These are phyloP conservation scores for Acanthochlamys bracteata DNA, from an alignment of 106 monocot genomes.

Conservation along the genomic window DNA sequence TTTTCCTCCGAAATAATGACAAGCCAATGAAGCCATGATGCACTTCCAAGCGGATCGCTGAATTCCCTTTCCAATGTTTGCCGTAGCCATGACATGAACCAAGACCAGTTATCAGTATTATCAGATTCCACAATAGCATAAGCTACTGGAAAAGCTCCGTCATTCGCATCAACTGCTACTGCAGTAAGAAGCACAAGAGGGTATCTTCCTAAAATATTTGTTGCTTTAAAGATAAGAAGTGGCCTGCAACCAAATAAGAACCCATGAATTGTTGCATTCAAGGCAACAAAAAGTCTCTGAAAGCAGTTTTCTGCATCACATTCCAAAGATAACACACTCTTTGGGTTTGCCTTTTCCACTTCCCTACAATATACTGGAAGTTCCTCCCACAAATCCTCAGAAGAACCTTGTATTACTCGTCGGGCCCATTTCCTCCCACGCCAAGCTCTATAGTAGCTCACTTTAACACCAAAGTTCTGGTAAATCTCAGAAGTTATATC, in stretches of 20 bases:
- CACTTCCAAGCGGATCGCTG: background rate
- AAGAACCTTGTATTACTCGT: background rate
- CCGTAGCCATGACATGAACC: background rate
- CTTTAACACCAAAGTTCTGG: conserved; percentile 1
- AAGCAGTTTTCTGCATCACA: background rate
- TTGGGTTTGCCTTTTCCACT: background rate
- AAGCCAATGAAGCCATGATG: conserved; percentile 1
- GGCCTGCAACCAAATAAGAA: background rate
- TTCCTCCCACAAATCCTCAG: background rate
- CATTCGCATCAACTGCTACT: background rate
- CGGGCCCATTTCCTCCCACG: conserved; percentile 1
- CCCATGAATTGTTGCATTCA: conserved; percentile 1
- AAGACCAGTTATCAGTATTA: background rate
- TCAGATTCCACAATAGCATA: conserved; percentile 2
- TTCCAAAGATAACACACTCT: background rate
- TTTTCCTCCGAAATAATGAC: background rate
- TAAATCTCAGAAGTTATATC: background rate
- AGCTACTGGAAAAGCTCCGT: background rate
- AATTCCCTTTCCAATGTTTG: conserved; percentile 2
- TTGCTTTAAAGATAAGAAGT: conserved; percentile 2
- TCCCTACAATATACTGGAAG: conserved; percentile 1
- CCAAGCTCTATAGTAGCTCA: background rate
- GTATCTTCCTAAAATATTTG: conserved; percentile 2
- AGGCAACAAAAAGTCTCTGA: conserved; percentile 1
- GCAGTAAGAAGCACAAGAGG: conserved; percentile 3